Conservation (phyloP, 2,329 filamentous ascomycete species). For the Pseudocercospora cruenta region DNA sequence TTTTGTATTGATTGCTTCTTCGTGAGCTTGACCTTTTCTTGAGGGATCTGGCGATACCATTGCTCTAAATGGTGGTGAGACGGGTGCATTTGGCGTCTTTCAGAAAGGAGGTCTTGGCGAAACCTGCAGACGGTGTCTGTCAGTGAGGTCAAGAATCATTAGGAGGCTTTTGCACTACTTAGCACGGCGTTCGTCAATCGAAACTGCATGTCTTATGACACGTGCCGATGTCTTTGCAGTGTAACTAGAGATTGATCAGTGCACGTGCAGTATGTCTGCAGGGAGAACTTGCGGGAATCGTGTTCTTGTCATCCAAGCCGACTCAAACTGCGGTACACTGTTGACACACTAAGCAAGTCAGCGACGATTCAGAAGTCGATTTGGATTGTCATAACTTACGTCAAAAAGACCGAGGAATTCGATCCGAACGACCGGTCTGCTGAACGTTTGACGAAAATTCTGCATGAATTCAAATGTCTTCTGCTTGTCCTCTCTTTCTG, state of each 20-base stretch:
- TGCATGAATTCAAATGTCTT: conserved; percentile 75
- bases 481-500: conserved; percentile 56
- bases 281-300: conserved; percentile 63
- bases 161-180: conserved; percentile 47
- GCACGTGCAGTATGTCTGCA: not conserved
- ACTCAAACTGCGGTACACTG: conserved; percentile 67
- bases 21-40: not conserved
- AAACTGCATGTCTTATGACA: conserved; percentile 68
- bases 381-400: not conserved
- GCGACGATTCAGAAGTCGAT: not conserved
- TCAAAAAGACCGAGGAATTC: conserved; percentile 74
- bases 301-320: conserved; percentile 74
- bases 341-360: conserved; percentile 22
- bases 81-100: conserved; percentile 30
- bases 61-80: conserved; percentile 23
- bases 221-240: conserved; percentile 55
- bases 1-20: not conserved
- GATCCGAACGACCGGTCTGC: conserved; percentile 72
- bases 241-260: not conserved
- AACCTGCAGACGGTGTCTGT: conserved; percentile 47
- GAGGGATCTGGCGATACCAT: not conserved
- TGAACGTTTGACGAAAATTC: conserved; percentile 80
- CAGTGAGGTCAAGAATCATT: not conserved
- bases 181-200: conserved; percentile 70
- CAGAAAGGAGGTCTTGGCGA: conserved; percentile 67